Percentiles rank a stretch among this genome's conserved stretches.
These are phyloP conservation scores for Ustilago trichophora DNA, from an alignment of 1,284 basidiomycete genomes.

Conservation along the genomic window DNA sequence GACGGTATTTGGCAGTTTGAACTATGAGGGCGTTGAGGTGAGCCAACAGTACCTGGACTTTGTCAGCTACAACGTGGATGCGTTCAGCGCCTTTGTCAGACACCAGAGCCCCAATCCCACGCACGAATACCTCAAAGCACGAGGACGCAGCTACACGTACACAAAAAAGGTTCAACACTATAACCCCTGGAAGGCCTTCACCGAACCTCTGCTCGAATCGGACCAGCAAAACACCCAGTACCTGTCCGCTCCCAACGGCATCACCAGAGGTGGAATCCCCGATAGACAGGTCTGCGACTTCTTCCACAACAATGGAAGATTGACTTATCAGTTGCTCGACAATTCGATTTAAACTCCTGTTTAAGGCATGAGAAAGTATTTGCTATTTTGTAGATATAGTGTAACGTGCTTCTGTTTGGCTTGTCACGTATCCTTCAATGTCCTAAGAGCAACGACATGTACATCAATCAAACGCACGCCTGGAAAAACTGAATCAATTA, in stretches of 20 bases:
- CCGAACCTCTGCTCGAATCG: constrained; percentile 1
- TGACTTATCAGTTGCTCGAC: constrained; percentile 28
- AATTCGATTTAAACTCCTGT: constrained; percentile 27
- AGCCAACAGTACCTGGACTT: constrained; percentile 27
- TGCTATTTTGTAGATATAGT: no score
- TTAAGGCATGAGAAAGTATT: no score
- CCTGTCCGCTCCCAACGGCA: constrained; percentile 17
- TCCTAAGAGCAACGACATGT: no score
- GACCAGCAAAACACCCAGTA: constrained; percentile 15
- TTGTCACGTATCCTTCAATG: no score
- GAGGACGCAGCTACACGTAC: constrained; percentile 36
- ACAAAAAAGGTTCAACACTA: constrained; percentile 22
- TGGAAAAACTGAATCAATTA: no score
- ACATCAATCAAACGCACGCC: no score
- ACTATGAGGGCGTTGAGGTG: constrained; percentile 14
- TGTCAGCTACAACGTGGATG: constrained; percentile 23
- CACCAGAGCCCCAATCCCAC: constrained; percentile 15
- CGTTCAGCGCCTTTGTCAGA: constrained; percentile 33
- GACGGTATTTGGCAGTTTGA: constrained; percentile 21
- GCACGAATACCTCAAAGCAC: constrained; percentile 9
- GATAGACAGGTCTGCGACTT: constrained; percentile 29
- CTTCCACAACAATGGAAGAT: constrained; percentile 10
- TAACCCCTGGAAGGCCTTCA: constrained; percentile 22
- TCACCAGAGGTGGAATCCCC: constrained; percentile 13
- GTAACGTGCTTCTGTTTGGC: no score